Base-by-base conservation (phyloP, 1,284 basidiomycete genomes). In the Leccinum glutinopallens region DNA sequence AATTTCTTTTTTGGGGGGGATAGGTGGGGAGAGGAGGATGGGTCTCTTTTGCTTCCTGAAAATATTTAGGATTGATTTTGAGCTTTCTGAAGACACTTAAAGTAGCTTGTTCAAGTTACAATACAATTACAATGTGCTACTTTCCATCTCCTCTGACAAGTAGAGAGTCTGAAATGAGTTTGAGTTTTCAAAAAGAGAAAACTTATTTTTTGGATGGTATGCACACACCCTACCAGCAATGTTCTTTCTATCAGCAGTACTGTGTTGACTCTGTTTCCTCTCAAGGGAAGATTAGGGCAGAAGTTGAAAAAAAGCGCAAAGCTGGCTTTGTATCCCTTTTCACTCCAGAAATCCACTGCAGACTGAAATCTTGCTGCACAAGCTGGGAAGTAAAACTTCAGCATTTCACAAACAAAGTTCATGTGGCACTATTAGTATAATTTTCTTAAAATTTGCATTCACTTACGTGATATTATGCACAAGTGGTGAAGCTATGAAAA, bases 31-130 rank as follows among this genome's bases (percentile, higher is more conserved):
- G n/a, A n/a, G n/a, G n/a, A n/a, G n/a, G n/a, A n/a, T n/a, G n/a
- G n/a, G n/a, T n/a, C n/a, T n/a, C n/a, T n/a, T n/a, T n/a, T n/a
- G n/a, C n/a, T n/a, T n/a, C n/a, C n/a, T n/a, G n/a, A n/a, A n/a
- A n/a, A n/a, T n/a, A n/a, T n/a, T n/a, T n/a, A n/a, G 35, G 25
- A 90, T 75, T 73, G 25, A 25, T 2, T 25, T 25, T 25, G 25
- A 25, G 25, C 25, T 25, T 2, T 3, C 25, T 25, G 3, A n/a
- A n/a, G n/a, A n/a, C n/a, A n/a, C n/a, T n/a, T n/a, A n/a, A 25
- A 25, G 25, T 25, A 25, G 25, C 25, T 25, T 25, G 25, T 25
- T 25, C 25, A 25, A 3, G 25, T 3, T 25, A 3, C 25, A 25
- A 3, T 25, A 25, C 25, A 25, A 25, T 25, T 25, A 25, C 25